Percentiles rank a stretch among this genome's conserved stretches.
Conservation (phyloP, 192 early-diverging fungal genomes). For the Linnemannia schmuckeri region DNA sequence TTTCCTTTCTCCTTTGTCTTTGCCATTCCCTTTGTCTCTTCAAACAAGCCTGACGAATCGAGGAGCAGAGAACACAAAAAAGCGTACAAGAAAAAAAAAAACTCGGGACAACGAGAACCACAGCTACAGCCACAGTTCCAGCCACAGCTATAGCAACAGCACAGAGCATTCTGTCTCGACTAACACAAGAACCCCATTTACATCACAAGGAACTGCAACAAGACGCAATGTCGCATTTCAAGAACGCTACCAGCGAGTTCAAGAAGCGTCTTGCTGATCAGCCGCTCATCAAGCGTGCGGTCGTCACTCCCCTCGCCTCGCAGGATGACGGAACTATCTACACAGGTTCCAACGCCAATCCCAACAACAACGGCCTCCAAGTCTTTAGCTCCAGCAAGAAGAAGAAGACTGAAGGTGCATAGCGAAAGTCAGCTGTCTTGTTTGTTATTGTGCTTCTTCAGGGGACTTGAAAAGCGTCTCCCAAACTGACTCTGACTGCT, state of each 20-base stretch:
- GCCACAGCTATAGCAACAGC: not conserved
- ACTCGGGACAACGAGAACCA: not conserved
- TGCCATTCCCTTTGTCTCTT: too few relatives aligned
- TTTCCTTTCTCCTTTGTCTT: too few relatives aligned
- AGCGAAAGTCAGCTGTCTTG: not conserved
- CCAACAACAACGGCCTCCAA: slow-evolving; percentile 49
- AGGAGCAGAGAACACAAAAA: too few relatives aligned
- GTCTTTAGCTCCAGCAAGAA: slow-evolving; percentile 40
- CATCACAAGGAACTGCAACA: not conserved
- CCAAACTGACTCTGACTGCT: not conserved
- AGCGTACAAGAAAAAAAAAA: too few relatives aligned
- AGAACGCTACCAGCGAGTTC: slow-evolving; percentile 55
- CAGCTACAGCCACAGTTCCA: not conserved
- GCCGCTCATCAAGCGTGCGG: slow-evolving; percentile 55
- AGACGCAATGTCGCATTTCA: slow-evolving; percentile 32
- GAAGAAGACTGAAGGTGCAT: slow-evolving; percentile 48
- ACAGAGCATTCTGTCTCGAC: not conserved
- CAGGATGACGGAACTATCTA: slow-evolving; percentile 23
- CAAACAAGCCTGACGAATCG: too few relatives aligned
- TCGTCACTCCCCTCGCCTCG: slow-evolving; percentile 30
- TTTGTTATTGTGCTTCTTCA: not conserved
- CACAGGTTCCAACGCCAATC: slow-evolving; percentile 50
- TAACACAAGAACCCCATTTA: not conserved
- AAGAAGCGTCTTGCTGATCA: slow-evolving; percentile 65
- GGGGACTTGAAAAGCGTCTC: not conserved